A percentile compares a stretch with the other conserved stretches of the same genome.
phyloP scores from a whole-genome alignment of 2,329 filamentous ascomycete species.

The Colletotrichum lini region DNA sequence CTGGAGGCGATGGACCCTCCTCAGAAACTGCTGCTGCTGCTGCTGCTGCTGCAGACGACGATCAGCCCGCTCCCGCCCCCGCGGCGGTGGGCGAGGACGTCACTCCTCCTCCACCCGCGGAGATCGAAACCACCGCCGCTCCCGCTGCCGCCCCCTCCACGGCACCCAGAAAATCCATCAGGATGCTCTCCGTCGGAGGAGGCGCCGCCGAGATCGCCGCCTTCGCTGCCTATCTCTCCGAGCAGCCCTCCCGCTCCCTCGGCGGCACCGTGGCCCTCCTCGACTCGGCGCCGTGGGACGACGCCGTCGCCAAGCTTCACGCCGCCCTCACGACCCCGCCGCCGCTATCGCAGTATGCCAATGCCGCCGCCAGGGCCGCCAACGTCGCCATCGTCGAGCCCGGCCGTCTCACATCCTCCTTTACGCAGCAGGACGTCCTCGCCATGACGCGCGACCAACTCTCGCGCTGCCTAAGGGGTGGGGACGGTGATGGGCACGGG shows the following conservation, averaged over 20 bases:
- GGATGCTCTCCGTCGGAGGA: constrained; percentile 67
- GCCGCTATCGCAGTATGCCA: constrained; percentile 67
- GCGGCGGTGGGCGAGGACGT: constrained; percentile 9
- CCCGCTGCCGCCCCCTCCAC: neutral
- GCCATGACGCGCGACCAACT: constrained; percentile 55
- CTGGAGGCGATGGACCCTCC: constrained; percentile 1
- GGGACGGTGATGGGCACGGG: too few species aligned
- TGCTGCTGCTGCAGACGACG: neutral
- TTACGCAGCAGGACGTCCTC: constrained; percentile 66
- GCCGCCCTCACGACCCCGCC: constrained; percentile 67
- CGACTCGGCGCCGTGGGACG: constrained; percentile 85
- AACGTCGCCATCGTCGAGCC: constrained; percentile 61
- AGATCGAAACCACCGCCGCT: neutral
- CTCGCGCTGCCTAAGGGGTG: constrained; percentile 8
- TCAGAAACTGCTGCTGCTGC: neutral
- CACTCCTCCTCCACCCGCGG: neutral
- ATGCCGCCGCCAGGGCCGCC: constrained; percentile 59
- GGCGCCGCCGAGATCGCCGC: constrained; percentile 74
- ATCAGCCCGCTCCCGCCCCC: neutral
- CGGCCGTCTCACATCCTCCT: constrained; percentile 56
- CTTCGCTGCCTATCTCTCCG: constrained; percentile 61
- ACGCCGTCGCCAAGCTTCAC: constrained; percentile 72
- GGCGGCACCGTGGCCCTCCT: constrained; percentile 72
- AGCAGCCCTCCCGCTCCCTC: constrained; percentile 40
- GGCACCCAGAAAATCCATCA: constrained; percentile 47